These are phyloP conservation scores for Mortierella sp. DNA, from an alignment of 371 early-diverging fungal species.

Conservation along the genomic window DNA sequence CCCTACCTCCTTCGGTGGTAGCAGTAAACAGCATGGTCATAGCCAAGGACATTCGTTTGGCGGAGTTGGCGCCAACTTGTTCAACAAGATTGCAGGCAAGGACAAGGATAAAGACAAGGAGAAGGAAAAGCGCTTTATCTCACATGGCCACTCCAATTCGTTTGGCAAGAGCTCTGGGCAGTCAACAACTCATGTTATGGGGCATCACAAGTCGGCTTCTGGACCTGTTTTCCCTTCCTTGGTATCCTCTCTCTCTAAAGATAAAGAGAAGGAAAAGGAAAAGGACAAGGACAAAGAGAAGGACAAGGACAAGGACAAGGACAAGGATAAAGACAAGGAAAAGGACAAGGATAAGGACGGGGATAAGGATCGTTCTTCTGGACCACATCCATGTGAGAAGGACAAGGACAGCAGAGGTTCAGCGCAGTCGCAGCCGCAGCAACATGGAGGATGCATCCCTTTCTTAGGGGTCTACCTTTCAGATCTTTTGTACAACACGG, in stretches of 20 bases:
- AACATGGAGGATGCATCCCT: slow-evolving; percentile 64
- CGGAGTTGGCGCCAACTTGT: slow-evolving; percentile 11
- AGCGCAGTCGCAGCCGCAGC: slow-evolving; percentile 4
- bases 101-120: slow-evolving; percentile 22
- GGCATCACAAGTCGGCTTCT: slow-evolving; percentile 23
- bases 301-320: slow-evolving; percentile 4
- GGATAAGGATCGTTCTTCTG: background rate
- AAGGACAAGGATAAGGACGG: slow-evolving; percentile 7
- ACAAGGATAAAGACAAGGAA: slow-evolving; percentile 7
- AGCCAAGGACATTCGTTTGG: background rate
- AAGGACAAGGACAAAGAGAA: slow-evolving; percentile 7
- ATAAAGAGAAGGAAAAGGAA: slow-evolving; percentile 11
- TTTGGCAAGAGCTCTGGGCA: slow-evolving; percentile 21
- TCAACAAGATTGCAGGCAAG: slow-evolving; percentile 31
- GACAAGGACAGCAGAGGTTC: slow-evolving; percentile 1
- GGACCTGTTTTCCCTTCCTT: slow-evolving; percentile 25
- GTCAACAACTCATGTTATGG: background rate
- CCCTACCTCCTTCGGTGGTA: background rate
- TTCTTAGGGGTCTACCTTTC: slow-evolving; percentile 72
- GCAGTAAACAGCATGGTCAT: background rate
- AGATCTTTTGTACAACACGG: slow-evolving; percentile 73
- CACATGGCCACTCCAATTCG: slow-evolving; percentile 15
- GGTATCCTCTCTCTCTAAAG: slow-evolving; percentile 22
- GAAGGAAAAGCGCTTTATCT: background rate
- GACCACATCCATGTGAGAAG: background rate